phyloP scores from a whole-genome alignment of 768 basidiomycete species.

The Lactarius indigo region DNA sequence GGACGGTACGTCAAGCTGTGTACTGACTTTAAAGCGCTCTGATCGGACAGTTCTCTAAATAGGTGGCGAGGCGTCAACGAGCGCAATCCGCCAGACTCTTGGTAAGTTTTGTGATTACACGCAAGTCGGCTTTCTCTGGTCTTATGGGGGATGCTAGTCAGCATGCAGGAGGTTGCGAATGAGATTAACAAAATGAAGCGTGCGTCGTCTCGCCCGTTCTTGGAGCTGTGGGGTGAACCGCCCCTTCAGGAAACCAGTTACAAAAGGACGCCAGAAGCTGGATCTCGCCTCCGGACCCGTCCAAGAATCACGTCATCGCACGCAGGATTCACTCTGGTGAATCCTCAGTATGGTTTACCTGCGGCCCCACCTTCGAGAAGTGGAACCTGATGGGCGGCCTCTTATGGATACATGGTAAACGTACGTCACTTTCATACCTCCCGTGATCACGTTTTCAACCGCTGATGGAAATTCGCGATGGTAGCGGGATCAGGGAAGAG shows the following conservation, averaged over 20 bases:
- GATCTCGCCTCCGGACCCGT: slow-evolving; percentile 10
- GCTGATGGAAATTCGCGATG: background rate
- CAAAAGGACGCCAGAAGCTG: background rate
- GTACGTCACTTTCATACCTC: background rate
- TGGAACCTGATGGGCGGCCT: background rate
- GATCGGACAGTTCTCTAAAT: background rate
- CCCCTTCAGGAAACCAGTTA: background rate
- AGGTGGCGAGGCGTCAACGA: background rate
- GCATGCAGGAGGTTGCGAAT: background rate
- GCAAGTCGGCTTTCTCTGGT: background rate
- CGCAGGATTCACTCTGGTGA: background rate
- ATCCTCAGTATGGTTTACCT: background rate
- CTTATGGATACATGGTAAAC: background rate
- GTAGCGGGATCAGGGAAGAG: slow-evolving; percentile 9
- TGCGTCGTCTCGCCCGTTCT: background rate
- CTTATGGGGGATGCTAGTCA: background rate
- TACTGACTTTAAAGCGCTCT: background rate
- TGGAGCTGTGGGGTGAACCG: background rate
- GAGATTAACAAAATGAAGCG: slow-evolving; percentile 6
- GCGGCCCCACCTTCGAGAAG: background rate
- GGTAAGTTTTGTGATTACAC: background rate
- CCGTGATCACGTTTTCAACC: background rate
- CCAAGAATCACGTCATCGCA: slow-evolving; percentile 2
- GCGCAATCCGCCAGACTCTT: background rate
- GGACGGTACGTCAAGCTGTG: background rate